phyloP scores from a whole-genome alignment of 192 early-diverging fungal species.

The Rhizoclosmatium sp. region DNA sequence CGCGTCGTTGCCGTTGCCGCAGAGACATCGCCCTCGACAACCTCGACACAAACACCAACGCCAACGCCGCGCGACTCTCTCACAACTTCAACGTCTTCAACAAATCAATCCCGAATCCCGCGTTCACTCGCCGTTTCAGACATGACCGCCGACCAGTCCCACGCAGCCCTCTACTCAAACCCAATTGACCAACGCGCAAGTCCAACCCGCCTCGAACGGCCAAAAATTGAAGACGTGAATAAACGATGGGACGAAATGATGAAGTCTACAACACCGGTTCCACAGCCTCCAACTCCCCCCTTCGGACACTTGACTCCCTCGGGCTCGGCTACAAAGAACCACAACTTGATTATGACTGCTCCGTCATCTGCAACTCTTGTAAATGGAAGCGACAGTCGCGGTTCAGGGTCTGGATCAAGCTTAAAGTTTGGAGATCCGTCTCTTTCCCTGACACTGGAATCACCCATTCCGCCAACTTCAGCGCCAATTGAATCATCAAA shows the following conservation, averaged over 20 bases:
- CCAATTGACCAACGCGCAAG: not conserved
- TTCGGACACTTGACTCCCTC: not conserved
- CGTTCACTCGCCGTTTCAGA: constrained; percentile 18
- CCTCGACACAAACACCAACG: not conserved
- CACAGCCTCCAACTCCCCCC: not conserved
- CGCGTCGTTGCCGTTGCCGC: constrained; percentile 21
- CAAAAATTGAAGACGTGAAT: constrained; percentile 25
- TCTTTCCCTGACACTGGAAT: not conserved
- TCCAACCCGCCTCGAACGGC: constrained; percentile 1
- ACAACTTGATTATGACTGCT: not conserved
- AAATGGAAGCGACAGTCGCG: not conserved
- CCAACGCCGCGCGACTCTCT: not conserved
- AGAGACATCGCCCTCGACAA: constrained; percentile 1
- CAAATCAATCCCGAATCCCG: constrained; percentile 12
- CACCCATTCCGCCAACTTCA: not conserved
- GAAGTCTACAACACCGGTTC: constrained; percentile 11
- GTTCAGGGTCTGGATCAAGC: not conserved
- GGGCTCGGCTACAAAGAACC: not conserved
- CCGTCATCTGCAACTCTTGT: not conserved
- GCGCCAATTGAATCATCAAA: not conserved
- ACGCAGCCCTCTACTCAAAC: not conserved
- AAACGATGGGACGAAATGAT: constrained; percentile 36
- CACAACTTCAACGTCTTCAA: not conserved
- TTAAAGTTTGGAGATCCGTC: not conserved
- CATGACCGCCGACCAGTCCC: constrained; percentile 3